A percentile compares a stretch with the other conserved stretches of the same genome.
phyloP scores from a whole-genome alignment of 2,329 filamentous ascomycete species.

The Monilinia polystroma region DNA sequence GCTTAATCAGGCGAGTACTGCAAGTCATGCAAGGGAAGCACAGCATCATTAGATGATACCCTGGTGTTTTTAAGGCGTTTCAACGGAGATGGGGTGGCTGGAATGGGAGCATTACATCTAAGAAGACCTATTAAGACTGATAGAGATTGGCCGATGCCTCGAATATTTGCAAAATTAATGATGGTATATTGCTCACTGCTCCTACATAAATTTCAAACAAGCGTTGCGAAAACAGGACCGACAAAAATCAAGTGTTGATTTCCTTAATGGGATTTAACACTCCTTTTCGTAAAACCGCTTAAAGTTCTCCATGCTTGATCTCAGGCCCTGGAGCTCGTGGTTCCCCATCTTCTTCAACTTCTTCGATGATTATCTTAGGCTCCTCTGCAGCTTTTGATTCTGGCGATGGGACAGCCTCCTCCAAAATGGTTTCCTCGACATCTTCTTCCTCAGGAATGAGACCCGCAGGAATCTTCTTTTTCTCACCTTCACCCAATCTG shows the following conservation, averaged over 20 bases:
- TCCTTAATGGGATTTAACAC: not conserved
- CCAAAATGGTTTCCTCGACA: slow-evolving; percentile 47
- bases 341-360: slow-evolving; percentile 11
- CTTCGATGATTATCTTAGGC: slow-evolving; percentile 11
- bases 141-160: not conserved
- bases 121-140: not conserved
- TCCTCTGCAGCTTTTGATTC: slow-evolving; percentile 27
- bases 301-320: slow-evolving; percentile 25
- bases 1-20: not conserved
- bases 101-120: not conserved
- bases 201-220: not conserved
- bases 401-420: slow-evolving; percentile 37
- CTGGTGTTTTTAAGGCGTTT: slow-evolving; percentile 24
- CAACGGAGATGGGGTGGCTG: not conserved
- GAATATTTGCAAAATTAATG: not conserved
- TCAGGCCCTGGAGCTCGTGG: slow-evolving; percentile 20
- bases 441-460: slow-evolving; percentile 49
- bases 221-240: not conserved
- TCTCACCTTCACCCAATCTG: slow-evolving; percentile 80
- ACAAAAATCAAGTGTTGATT: not conserved
- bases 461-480: slow-evolving; percentile 68
- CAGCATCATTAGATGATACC: slow-evolving; percentile 26
- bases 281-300: not conserved
- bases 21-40: slow-evolving; percentile 3
- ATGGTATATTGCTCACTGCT: slow-evolving; percentile 7